A percentile compares a stretch with the other conserved stretches of the same genome.
Evolutionary conservation across 352 stramenopile genomes (phyloP).

Genomic region (Phytophthora kernoviae): DNA sequence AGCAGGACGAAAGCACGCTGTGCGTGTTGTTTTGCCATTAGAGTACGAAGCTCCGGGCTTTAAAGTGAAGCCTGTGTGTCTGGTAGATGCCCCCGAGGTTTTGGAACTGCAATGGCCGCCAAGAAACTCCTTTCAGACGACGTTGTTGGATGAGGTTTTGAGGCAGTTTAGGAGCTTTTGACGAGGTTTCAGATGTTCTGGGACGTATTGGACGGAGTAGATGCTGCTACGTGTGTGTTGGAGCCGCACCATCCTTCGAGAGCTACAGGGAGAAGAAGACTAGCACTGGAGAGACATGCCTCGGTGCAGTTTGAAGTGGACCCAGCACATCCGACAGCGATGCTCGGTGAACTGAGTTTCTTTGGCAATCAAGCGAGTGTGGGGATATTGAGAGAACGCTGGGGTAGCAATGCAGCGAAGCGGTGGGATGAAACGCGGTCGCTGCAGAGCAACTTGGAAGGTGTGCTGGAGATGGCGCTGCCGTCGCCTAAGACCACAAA

Average conservation of each 20-base stretch:
- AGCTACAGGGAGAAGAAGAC: slow-evolving; percentile 58
- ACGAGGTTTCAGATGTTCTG: slow-evolving; percentile 78
- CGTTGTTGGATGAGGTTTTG: slow-evolving; percentile 38
- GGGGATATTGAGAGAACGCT: slow-evolving; percentile 54
- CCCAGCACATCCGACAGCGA: slow-evolving; percentile 34
- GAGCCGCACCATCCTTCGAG: slow-evolving; percentile 74
- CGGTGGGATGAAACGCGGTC: slow-evolving; percentile 63
- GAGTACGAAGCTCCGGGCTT: slow-evolving; percentile 33
- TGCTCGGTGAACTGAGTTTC: slow-evolving; percentile 70
- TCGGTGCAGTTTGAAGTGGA: slow-evolving; percentile 82
- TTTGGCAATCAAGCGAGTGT: slow-evolving; percentile 75
- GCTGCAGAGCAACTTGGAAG: slow-evolving; percentile 74
- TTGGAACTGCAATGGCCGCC: slow-evolving; percentile 49
- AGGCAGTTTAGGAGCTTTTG: slow-evolving; percentile 64
- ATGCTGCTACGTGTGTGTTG: slow-evolving; percentile 74
- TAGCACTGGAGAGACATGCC: slow-evolving; percentile 69
- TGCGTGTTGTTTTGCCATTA: slow-evolving; percentile 49
- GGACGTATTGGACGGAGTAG: slow-evolving; percentile 76
- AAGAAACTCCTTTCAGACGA: not conserved
- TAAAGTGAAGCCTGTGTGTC: slow-evolving; percentile 14
- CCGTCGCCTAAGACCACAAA: slow-evolving; percentile 57
- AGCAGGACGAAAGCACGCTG: slow-evolving; percentile 42
- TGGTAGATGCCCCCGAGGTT: slow-evolving; percentile 61
- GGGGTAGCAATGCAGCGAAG: slow-evolving; percentile 50
- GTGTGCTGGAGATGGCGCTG: slow-evolving; percentile 60